A percentile compares a stretch with the other conserved stretches of the same genome.
These are phyloP conservation scores for Lentinula raphanica DNA, from an alignment of 768 basidiomycete species.

Conservation along the genomic window DNA sequence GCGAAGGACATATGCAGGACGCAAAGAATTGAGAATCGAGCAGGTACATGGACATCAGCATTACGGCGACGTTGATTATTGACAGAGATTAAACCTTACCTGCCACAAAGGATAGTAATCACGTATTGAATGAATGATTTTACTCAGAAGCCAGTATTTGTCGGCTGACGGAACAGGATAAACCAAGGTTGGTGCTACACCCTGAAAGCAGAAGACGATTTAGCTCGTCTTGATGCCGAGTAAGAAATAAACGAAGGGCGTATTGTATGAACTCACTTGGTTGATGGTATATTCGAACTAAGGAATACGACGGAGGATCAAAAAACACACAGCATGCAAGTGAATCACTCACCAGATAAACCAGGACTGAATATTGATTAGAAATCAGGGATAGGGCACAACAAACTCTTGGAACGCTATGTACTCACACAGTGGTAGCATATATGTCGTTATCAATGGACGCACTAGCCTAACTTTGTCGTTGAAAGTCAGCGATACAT, in stretches of 20 bases:
- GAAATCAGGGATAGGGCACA: neutral
- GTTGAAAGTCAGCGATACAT: slow-evolving; percentile 48
- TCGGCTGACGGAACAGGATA: slow-evolving; percentile 75
- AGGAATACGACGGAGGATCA: neutral
- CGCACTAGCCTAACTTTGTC: slow-evolving; percentile 82
- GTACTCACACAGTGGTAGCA: slow-evolving; percentile 86
- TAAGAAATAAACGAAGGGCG: neutral
- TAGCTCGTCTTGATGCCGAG: neutral
- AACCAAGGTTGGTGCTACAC: slow-evolving; percentile 83
- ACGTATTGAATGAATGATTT: slow-evolving; percentile 75
- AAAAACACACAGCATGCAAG: neutral
- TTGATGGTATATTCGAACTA: slow-evolving; percentile 93
- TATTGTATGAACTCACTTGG: slow-evolving; percentile 39
- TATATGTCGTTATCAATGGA: slow-evolving; percentile 77
- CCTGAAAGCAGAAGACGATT: slow-evolving; percentile 35
- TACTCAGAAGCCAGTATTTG: slow-evolving; percentile 57
- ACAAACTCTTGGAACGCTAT: neutral
- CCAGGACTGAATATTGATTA: slow-evolving; percentile 24
- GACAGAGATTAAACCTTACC: slow-evolving; percentile 33
- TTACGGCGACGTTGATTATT: neutral
- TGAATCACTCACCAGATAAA: slow-evolving; percentile 37
- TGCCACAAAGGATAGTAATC: slow-evolving; percentile 98
- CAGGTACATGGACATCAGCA: neutral
- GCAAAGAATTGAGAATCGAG: no score
- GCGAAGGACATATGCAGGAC: no score